Evolutionary conservation across 1,139 yeast species (phyloP), one percentile per base, ranked within the genome.

Genomic region (Fermentozyma sake): DNA sequence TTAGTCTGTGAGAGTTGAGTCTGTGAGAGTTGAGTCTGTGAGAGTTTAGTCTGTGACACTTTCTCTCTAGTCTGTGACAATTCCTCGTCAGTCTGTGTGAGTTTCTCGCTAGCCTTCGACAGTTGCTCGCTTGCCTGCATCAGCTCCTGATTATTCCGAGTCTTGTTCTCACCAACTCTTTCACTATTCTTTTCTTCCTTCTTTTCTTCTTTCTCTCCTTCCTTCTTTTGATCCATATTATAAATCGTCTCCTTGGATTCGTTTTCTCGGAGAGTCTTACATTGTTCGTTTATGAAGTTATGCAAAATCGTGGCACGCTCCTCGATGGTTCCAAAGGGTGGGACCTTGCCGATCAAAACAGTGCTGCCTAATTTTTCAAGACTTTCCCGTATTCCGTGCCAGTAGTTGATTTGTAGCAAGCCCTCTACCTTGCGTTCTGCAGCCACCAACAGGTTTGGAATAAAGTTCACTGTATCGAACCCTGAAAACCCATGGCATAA

Each of bases 401-500:
- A 87, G 49, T 86, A 87, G 35, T 81, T 81, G 14, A 84, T 52
- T 23, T 69, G 61, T 2, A 69, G 36, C 4, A 72, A 50, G 11
- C 61, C 61, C 17, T 42, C 12, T n/a, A 19, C 24, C 16, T 22
- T 19, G 4, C 16, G 24, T 14, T 11, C 12, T 3, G 24, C 24
- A n/a, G n/a, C n/a, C n/a, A n/a, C n/a, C 10, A 22, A 16, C 1
- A 11, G 12, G 5, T 52, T 29, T 14, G 30, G 33, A 16, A 30
- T 24, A 27, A 76, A 54, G 13, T 72, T 50, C 30, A 80, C 48
- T 35, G 65, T 67, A 43, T 83, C 94, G 41, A 84, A 85, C 0
- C 95, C 95, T 0, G 85, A 75, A 21, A 85, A 66, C 0, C 95
- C 95, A 58, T 85, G 95, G 42, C 95, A 85, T 18, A 85, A 54